Evolutionary conservation across 192 early-diverging fungal genomes (phyloP).

Genomic region (Phycomyces blakesleeanus): DNA sequence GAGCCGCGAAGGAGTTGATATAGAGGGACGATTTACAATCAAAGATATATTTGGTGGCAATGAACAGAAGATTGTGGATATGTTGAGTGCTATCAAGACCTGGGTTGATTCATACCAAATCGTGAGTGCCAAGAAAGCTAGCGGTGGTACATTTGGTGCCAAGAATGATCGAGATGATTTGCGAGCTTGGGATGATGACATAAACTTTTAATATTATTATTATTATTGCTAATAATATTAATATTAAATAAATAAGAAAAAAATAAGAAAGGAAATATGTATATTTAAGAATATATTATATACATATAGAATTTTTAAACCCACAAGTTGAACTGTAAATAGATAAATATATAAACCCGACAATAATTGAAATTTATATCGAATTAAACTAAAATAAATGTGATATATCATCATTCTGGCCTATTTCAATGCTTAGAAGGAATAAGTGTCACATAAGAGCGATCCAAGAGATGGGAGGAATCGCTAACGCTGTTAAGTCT

Average conservation of each 20-base stretch:
- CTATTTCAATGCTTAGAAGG: not conserved
- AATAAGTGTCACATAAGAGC: not conserved
- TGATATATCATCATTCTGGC: too few relatives aligned
- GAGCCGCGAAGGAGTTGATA: slow-evolving; percentile 45
- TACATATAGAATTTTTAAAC: not conserved
- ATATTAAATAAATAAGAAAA: not conserved
- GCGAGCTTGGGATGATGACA: slow-evolving; percentile 2
- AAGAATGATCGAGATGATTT: slow-evolving; percentile 17
- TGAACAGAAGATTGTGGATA: slow-evolving; percentile 34
- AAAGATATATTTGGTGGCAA: slow-evolving; percentile 38
- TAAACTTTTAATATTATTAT: not conserved
- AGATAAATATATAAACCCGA: too few relatives aligned
- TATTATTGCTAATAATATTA: not conserved
- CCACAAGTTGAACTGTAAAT: not conserved
- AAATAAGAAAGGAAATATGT: too few relatives aligned
- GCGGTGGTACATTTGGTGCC: slow-evolving; percentile 35
- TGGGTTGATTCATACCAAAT: slow-evolving; percentile 19
- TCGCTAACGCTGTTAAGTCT: not conserved
- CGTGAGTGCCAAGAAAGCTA: slow-evolving; percentile 23
- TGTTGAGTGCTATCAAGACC: slow-evolving; percentile 27
- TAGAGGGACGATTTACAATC: slow-evolving; percentile 17
- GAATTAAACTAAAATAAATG: too few relatives aligned
- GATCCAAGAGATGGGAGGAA: not conserved
- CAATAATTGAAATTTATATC: too few relatives aligned
- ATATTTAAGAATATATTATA: too few relatives aligned